These are phyloP conservation scores for Phaffomyces antillensis DNA, from an alignment of 805 yeast species.

Conservation along the genomic window DNA sequence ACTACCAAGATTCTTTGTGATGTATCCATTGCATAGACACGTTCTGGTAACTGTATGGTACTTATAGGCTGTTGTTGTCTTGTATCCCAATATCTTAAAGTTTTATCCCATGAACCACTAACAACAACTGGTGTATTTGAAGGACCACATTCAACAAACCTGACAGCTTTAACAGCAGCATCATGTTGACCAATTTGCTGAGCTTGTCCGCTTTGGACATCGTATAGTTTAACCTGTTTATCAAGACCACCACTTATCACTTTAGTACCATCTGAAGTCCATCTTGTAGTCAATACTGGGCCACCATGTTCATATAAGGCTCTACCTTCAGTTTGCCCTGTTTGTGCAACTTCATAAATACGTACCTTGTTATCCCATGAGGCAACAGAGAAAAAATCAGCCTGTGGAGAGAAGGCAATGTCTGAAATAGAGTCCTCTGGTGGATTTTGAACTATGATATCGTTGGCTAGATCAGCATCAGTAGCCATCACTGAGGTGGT, in stretches of 20 bases:
- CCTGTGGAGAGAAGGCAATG: slow-evolving; percentile 78
- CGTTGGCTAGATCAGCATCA: slow-evolving; percentile 52
- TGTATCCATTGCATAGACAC: slow-evolving; percentile 86
- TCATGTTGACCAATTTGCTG: slow-evolving; percentile 84
- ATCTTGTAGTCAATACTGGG: slow-evolving; percentile 76
- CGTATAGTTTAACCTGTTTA: slow-evolving; percentile 78
- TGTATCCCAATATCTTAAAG: slow-evolving; percentile 91
- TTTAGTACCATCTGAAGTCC: slow-evolving; percentile 83
- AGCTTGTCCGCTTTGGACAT: slow-evolving; percentile 72
- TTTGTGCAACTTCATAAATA: slow-evolving; percentile 73
- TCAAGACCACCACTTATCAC: slow-evolving; percentile 89
- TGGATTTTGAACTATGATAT: slow-evolving; percentile 63
- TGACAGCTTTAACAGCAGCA: slow-evolving; percentile 66
- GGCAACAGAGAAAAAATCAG: slow-evolving; percentile 69
- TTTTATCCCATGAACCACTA: slow-evolving; percentile 95
- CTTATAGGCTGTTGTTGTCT: slow-evolving; percentile 78
- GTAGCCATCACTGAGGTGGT: slow-evolving; percentile 17
- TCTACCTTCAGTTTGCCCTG: slow-evolving; percentile 78
- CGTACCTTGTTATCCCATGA: slow-evolving; percentile 96
- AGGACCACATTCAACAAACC: slow-evolving; percentile 82
- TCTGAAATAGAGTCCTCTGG: slow-evolving; percentile 92
- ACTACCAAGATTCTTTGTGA: slow-evolving; percentile 77
- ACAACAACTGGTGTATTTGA: slow-evolving; percentile 71
- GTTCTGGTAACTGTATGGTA: slow-evolving; percentile 77
- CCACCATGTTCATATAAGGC: slow-evolving; percentile 87